Conservation (phyloP, 176 grass and related monocot species). For the Elaeis guineensis region DNA sequence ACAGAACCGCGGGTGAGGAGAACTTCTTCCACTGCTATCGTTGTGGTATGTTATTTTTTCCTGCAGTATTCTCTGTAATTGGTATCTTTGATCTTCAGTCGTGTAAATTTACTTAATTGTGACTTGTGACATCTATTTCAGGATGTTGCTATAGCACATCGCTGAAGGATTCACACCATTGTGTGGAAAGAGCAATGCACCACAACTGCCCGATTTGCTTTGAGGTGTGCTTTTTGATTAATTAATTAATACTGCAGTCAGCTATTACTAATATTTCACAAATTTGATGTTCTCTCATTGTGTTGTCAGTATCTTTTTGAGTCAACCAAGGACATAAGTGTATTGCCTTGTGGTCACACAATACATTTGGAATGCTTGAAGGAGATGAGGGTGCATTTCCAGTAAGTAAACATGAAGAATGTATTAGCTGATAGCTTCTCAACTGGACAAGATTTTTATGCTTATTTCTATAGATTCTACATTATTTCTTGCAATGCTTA, state of each 20-base stretch:
- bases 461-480: too few species aligned
- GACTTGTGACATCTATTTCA: constrained; percentile 8
- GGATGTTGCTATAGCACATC: constrained; percentile 69
- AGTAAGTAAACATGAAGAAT: constrained; percentile 32
- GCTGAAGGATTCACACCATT: constrained; percentile 61
- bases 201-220: constrained; percentile 88
- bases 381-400: constrained; percentile 58
- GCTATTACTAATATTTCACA: too few species aligned
- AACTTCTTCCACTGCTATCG: constrained; percentile 68
- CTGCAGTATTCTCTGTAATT: neutral
- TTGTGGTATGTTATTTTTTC: constrained; percentile 36
- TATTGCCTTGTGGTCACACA: constrained; percentile 62
- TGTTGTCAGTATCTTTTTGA: constrained; percentile 68
- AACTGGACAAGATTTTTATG: too few species aligned
- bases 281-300: neutral
- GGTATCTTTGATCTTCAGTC: too few species aligned
- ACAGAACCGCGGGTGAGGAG: constrained; percentile 52
- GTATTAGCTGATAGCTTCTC: too few species aligned
- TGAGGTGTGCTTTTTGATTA: constrained; percentile 33
- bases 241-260: too few species aligned
- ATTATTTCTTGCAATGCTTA: too few species aligned
- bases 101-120: neutral
- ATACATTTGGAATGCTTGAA: constrained; percentile 79
- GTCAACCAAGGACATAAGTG: constrained; percentile 67
- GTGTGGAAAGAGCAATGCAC: constrained; percentile 84